Conservation (phyloP, 768 basidiomycete genomes). For the Suillus paluster region DNA sequence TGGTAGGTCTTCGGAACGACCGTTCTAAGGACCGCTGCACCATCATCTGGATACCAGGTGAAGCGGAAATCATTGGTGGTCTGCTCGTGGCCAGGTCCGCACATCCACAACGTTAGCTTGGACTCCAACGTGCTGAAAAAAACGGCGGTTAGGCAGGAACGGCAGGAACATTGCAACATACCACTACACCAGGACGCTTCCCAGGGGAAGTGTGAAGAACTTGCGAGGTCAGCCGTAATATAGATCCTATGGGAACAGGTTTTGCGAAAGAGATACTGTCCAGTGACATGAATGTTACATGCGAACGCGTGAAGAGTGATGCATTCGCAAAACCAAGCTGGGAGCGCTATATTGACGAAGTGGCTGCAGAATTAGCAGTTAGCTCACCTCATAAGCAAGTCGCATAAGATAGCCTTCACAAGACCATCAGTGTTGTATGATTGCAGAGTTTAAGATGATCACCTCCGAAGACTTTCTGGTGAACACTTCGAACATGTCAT, state of each 20-base stretch:
- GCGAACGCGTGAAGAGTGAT: slow-evolving; percentile 66
- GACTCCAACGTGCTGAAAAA: slow-evolving; percentile 67
- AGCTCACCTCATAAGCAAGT: slow-evolving; percentile 68
- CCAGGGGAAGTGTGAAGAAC: slow-evolving; percentile 59
- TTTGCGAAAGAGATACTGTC: slow-evolving; percentile 80
- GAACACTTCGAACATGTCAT: slow-evolving; percentile 51
- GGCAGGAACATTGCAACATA: slow-evolving; percentile 39
- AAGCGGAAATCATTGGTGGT: slow-evolving; percentile 80
- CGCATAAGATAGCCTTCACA: slow-evolving; percentile 56
- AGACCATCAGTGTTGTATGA: slow-evolving; percentile 1
- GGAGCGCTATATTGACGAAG: slow-evolving; percentile 1
- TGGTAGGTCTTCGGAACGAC: slow-evolving; percentile 75
- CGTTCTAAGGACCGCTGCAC: slow-evolving; percentile 41
- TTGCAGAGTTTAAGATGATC: slow-evolving; percentile 17
- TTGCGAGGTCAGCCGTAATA: slow-evolving; percentile 72
- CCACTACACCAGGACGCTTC: slow-evolving; percentile 52
- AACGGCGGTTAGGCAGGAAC: background rate
- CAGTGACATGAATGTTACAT: slow-evolving; percentile 73
- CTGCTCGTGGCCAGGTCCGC: slow-evolving; percentile 61
- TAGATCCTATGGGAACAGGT: slow-evolving; percentile 85
- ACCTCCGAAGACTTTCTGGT: slow-evolving; percentile 85
- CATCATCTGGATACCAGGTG: slow-evolving; percentile 62
- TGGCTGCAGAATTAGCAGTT: background rate
- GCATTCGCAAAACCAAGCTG: slow-evolving; percentile 79
- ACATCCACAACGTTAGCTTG: slow-evolving; percentile 77